A percentile compares a stretch with the other conserved stretches of the same genome.
phyloP scores from a whole-genome alignment of 2,329 filamentous ascomycete genomes.

The Graphilbum ipis-grandicollis region DNA sequence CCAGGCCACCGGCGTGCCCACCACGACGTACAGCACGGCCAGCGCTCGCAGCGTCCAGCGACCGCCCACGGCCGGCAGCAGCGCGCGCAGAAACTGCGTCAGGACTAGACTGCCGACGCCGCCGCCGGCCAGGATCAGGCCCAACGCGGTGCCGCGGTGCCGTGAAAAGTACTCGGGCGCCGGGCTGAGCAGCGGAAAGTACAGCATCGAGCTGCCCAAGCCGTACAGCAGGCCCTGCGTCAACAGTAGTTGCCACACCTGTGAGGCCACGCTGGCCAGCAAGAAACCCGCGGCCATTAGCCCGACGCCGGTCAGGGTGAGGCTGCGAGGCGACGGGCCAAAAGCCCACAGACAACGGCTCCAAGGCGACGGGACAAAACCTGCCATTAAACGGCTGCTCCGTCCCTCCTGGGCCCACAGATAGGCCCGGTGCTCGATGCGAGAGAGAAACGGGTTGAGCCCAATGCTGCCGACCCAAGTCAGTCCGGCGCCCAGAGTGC shows the following conservation, averaged over 20 bases:
- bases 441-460: conserved; percentile 28
- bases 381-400: neutral
- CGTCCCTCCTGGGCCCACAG: conserved; percentile 1
- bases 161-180: conserved; percentile 30
- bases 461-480: conserved; percentile 32
- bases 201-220: conserved; percentile 24
- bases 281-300: conserved; percentile 23
- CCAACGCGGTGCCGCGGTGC: conserved; percentile 28
- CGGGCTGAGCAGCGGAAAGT: conserved; percentile 24
- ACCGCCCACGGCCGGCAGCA: conserved; percentile 23
- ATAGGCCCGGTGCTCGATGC: conserved; percentile 15
- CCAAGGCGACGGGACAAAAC: conserved; percentile 11
- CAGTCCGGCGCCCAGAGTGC: conserved; percentile 27
- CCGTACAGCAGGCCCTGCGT: conserved; percentile 26
- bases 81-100: conserved; percentile 20
- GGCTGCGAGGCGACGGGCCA: conserved; percentile 16
- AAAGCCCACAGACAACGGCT: no score
- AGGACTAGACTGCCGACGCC: conserved; percentile 24
- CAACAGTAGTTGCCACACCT: conserved; percentile 22
- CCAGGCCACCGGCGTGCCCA: conserved; percentile 21
- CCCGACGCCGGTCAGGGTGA: conserved; percentile 23
- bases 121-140: conserved; percentile 24
- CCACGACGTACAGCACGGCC: conserved; percentile 18
- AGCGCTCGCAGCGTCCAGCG: conserved; percentile 25
- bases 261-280: conserved; percentile 20